phyloP scores from a whole-genome alignment of 495 filamentous ascomycete species.

The Talaromyces wortmannii region DNA sequence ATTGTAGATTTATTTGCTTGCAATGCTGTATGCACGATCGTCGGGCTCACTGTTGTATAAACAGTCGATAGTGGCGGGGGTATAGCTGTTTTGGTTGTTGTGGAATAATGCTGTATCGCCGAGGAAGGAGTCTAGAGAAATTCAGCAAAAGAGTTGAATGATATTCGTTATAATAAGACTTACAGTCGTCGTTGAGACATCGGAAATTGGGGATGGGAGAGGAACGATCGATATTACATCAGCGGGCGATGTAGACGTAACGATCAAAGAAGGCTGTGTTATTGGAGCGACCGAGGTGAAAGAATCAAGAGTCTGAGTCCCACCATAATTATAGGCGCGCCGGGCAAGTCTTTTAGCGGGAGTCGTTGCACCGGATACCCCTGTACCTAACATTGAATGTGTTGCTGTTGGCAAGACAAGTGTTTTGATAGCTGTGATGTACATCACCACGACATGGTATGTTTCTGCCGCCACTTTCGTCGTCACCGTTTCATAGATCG shows the following conservation, averaged over 20 bases:
- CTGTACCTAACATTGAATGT: neutral
- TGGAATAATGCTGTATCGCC: neutral
- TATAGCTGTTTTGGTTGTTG: neutral
- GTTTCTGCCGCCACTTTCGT: neutral
- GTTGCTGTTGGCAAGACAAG: neutral
- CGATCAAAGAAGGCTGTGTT: neutral
- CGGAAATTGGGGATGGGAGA: too few species aligned
- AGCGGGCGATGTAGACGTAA: neutral
- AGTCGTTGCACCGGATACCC: neutral
- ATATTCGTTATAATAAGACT: too few species aligned
- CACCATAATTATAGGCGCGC: neutral
- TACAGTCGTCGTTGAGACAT: too few species aligned
- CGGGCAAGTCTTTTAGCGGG: too few species aligned
- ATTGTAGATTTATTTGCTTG: neutral
- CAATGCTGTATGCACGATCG: too few species aligned
- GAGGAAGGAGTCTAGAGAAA: neutral
- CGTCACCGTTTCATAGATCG: neutral
- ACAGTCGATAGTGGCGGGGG: neutral
- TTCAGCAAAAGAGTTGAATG: too few species aligned
- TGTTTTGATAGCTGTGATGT: neutral
- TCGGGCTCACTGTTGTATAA: neutral
- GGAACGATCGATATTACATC: too few species aligned
- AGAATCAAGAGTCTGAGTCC: neutral
- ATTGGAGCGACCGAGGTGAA: neutral
- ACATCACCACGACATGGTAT: neutral